Conservation (phyloP, 768 basidiomycete genomes). For the Pleurotus cornucopiae region DNA sequence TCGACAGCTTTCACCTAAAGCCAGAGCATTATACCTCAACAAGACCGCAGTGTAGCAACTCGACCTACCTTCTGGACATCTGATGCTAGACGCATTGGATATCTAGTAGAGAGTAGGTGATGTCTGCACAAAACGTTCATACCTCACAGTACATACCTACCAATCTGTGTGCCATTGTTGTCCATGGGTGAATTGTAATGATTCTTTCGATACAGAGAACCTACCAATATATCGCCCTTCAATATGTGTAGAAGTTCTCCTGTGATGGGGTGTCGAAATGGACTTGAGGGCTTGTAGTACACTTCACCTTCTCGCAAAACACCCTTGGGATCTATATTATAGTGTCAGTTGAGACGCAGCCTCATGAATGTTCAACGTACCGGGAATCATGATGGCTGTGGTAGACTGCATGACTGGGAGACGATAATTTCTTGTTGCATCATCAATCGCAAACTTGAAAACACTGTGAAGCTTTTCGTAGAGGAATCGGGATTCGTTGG, state of each 20-base stretch:
- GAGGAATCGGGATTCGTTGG: conserved; percentile 30
- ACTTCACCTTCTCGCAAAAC: conserved; percentile 60
- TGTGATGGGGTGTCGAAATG: conserved; percentile 33
- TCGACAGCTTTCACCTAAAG: conserved; percentile 37
- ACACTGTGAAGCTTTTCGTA: conserved; percentile 47
- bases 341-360: neutral
- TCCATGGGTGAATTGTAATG: neutral
- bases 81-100: conserved; percentile 68
- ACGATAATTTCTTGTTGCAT: conserved; percentile 51
- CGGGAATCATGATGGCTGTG: conserved; percentile 65
- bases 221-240: conserved; percentile 60
- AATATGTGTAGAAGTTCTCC: conserved; percentile 40
- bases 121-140: no score
- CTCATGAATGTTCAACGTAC: conserved; percentile 25
- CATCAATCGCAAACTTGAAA: conserved; percentile 35
- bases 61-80: conserved; percentile 61
- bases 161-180: conserved; percentile 24
- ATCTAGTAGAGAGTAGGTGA: conserved; percentile 37
- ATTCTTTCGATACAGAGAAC: conserved; percentile 14
- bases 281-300: conserved; percentile 48
- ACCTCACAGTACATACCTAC: conserved; percentile 20
- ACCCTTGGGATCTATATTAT: conserved; percentile 53
- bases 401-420: conserved; percentile 53
- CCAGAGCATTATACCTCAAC: neutral
- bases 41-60: neutral